Evolutionary conservation across 495 filamentous ascomycete genomes (phyloP).

Genomic region (Extremus antarcticus): DNA sequence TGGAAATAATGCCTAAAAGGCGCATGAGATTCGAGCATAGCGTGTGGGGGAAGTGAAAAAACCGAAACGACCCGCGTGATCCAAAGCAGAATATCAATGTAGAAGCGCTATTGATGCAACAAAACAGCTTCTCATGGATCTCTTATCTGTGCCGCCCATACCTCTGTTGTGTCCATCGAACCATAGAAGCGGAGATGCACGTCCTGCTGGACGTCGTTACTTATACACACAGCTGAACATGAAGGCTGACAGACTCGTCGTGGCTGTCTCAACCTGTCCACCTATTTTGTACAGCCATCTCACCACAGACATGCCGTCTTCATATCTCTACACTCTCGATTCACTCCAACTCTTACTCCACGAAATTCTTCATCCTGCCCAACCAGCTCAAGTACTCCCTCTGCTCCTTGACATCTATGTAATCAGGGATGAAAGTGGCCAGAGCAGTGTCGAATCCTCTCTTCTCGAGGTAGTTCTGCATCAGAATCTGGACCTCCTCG

Average conservation of each 20-base stretch:
- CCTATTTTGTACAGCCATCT: neutral
- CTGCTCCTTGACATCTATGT: constrained; percentile 98
- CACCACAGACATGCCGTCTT: too few relatives aligned
- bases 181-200: neutral
- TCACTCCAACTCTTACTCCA: constrained; percentile 12
- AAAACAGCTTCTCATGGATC: too few relatives aligned
- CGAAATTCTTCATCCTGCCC: constrained; percentile 30
- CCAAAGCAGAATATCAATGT: too few relatives aligned
- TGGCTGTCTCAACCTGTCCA: neutral
- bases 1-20: too few relatives aligned
- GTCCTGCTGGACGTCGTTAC: neutral
- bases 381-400: constrained; percentile 92
- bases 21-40: too few relatives aligned
- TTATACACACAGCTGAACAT: neutral
- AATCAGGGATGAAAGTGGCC: constrained; percentile 86
- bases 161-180: too few relatives aligned
- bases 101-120: too few relatives aligned
- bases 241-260: too few relatives aligned
- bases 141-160: too few relatives aligned
- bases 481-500: constrained; percentile 81
- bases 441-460: constrained; percentile 80
- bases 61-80: too few relatives aligned
- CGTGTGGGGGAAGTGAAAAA: too few relatives aligned
- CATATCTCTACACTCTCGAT: neutral
- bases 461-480: constrained; percentile 93